Conservation (phyloP, 345 rosid genomes). For the Psidium guajava region DNA sequence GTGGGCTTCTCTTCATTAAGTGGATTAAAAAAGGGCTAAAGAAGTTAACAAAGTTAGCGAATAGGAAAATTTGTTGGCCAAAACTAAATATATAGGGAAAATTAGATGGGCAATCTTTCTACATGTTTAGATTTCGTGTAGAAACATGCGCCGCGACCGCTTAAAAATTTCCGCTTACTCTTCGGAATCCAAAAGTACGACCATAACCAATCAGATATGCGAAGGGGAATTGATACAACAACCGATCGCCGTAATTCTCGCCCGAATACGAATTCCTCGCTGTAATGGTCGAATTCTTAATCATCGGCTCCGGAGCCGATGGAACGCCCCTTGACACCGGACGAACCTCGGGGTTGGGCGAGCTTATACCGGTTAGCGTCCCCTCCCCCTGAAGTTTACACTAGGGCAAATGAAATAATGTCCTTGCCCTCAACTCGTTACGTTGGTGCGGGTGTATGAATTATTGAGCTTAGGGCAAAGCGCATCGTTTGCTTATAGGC, state of each 20-base stretch:
- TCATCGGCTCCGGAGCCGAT: not conserved
- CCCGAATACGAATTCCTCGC: not conserved
- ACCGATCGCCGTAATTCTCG: not conserved
- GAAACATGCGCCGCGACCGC: not conserved
- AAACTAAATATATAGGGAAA: not conserved
- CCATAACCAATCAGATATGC: not conserved
- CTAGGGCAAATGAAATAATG: too few relatives aligned
- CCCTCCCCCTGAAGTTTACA: too few relatives aligned
- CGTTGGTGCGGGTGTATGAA: not conserved
- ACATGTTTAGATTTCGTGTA: not conserved
- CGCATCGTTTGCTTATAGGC: not conserved
- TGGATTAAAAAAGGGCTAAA: not conserved
- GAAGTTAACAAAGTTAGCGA: not conserved
- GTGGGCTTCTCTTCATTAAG: not conserved
- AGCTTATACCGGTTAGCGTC: not conserved
- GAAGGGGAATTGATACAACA: not conserved
- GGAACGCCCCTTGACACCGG: accelerated
- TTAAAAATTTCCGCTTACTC: not conserved
- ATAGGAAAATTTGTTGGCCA: not conserved
- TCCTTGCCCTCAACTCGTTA: too few relatives aligned
- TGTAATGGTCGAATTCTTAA: not conserved
- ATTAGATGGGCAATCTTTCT: not conserved
- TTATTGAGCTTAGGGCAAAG: not conserved
- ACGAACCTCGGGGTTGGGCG: not conserved
- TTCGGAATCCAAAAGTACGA: not conserved